Base-by-base conservation (phyloP, 2,329 filamentous ascomycete genomes). In the Aspergillus terreus region DNA sequence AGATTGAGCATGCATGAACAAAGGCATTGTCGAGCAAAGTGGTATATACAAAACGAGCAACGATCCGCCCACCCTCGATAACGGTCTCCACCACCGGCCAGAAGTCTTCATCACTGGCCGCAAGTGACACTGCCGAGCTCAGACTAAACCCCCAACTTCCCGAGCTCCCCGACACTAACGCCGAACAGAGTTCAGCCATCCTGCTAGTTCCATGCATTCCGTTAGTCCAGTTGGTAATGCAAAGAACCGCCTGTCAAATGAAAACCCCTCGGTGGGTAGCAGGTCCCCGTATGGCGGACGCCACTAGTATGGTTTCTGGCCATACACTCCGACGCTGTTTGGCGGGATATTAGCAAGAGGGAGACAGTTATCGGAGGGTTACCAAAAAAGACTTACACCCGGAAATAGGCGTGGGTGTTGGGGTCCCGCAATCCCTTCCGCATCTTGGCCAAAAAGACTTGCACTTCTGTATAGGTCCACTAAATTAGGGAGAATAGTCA, bases 401-500 rank as follows among this genome's bases (percentile, higher is more conserved):
- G 42, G 41, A 60, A 62, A 51, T 62, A 63, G 9, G 59, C 54
- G 33, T 63, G 58, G 15, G 46, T 52, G 14, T 55, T 51, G 9
- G 58, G 53, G 36, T 63, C 58, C 12, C 57, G 57, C 32, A 61
- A 55, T 12, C 50, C 60, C 43, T 58, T 56, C 9, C 60, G 56
- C 59, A 63, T 62, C 27, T 59, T 40, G 7, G 55, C 58, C 33
- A 62, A 42, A 46, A 61, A 62, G 12, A 60, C 53, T 17, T 62
- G 58, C 11, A 62, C 57, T 49, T 63, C 58, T n/a, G 48, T 35
- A 32, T 57, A 60, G 17, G 42, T 57, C 61, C 61, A 62, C 55
- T 63, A 35, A 10, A 19, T 46, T 15, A 46, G 10, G 52, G 11
- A 9, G n/a, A 2, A 35, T 6, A 21, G 17, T 48, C 10, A 33